Percentiles rank a stretch among this genome's conserved stretches.
Evolutionary conservation across 1,139 yeast species (phyloP).

Genomic region (Pneumocystis sp.): DNA sequence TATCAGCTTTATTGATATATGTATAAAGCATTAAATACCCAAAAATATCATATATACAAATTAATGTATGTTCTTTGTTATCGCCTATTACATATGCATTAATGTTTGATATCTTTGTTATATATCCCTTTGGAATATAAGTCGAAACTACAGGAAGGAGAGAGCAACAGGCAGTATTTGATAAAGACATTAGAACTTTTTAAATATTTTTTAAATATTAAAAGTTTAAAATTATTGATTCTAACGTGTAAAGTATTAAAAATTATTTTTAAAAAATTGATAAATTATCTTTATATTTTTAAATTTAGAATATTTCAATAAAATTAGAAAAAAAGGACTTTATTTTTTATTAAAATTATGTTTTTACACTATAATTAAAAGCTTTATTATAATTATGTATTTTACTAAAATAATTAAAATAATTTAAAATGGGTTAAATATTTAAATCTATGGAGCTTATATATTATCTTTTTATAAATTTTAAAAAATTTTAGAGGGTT

Average conservation of each 20-base stretch:
- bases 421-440: too few relatives aligned
- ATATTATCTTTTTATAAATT: too few relatives aligned
- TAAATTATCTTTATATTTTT: too few relatives aligned
- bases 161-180: not conserved
- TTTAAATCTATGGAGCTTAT: not conserved
- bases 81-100: not conserved
- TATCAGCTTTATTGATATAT: not conserved
- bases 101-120: not conserved
- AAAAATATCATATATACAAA: constrained; percentile 1
- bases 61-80: not conserved
- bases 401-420: not conserved
- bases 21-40: not conserved
- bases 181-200: not conserved
- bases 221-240: not conserved
- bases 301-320: constrained; percentile 19
- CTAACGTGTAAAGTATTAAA: too few relatives aligned
- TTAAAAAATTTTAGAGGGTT: not conserved
- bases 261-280: too few relatives aligned
- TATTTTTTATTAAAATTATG: constrained; percentile 30
- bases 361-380: not conserved
- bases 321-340: constrained; percentile 90
- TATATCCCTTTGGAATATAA: not conserved
- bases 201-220: not conserved
- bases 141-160: not conserved
- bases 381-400: not conserved